Evolutionary conservation across 169 alveolate genomes (phyloP), one percentile per base, ranked within the genome.

Genomic region (Cryptosporidium tyzzeri): DNA sequence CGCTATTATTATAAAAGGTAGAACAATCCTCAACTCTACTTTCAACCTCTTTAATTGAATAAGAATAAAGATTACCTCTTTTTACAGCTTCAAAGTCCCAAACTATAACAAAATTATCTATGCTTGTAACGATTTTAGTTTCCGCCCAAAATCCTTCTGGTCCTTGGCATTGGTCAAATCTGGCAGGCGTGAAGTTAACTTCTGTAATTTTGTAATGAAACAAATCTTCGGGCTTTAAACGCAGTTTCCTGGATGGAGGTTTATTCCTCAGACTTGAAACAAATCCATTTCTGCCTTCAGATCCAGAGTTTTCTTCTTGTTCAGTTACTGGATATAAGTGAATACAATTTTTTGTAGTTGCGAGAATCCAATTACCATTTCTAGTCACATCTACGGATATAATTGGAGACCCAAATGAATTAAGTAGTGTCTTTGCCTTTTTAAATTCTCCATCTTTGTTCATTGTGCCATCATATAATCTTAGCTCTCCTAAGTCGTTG

Each of bases 281-380:
- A 93, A 89, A 55, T 84, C 91, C 45, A 86, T 45, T 68, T 75
- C 93, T 85, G 0, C 45, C 62, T 23, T 23, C 62, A 87, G 91
- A 59, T 94, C 94, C 53, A 86, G 91, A 67, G 61, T 84, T 5
- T 85, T 92, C 45, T 69, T 73, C 39, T 73, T 67, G 31, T 59
- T 41, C 48, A 37, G 84, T 45, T 93, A 92, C 89, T 84, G 95
- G 86, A 92, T 85, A 70, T 26, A 95, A 84, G 23, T 94, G 50
- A 51, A 95, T 58, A 70, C 94, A 95, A 33, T 91, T 94, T 62
- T 85, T 87, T 80, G 93, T 85, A 44, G 96, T 91, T 1, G 94
- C 93, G 7, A 95, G 70, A n/a, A 95, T 85, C 96, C 96, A 95
- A 29, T 91, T 53, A 6, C 95, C 96, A 75, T 94, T 95, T 33